Evolutionary conservation across 257 asterid genomes (phyloP), one percentile per base, ranked within the genome.

Genomic region (Cordia subcordata): DNA sequence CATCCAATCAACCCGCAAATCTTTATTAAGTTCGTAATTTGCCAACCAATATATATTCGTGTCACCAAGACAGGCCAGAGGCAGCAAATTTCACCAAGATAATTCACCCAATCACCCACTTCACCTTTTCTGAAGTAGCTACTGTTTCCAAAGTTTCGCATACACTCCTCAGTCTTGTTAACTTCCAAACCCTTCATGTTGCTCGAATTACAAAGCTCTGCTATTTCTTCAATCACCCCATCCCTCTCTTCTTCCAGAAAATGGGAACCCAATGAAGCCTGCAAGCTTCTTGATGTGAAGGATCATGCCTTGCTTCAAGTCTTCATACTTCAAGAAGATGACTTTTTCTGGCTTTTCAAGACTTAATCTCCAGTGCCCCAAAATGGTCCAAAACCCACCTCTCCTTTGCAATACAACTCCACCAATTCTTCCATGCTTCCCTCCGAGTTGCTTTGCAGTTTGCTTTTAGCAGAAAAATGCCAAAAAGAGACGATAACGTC

Each of bases 291-390:
- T 59, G 18, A 46, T 18, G 17, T 22, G 17, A 20, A 21, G 12
- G 12, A 13, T 20, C 3, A 11, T 18, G 16, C 21, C 46, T 45
- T 37, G n/a, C 16, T 39, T 58, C 17, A 58, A 20, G 6, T 59
- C 64, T 9, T 59, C 64, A 16, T 59, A 59, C 16, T 42, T 59
- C 42, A 59, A 21, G 16, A 59, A 59, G 42, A 59, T 11, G 10
- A 59, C 54, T 21, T 45, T 59, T 14, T 59, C 12, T 8, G 40
- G 54, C 1, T 32, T 49, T 4, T 59, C 50, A 6, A 42, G 8
- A 11, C 64, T 59, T 14, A 23, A 39, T 13, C 23, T 45, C 54
- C 51, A 57, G 66, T 73, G 55, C 50, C 46, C 27, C 32, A 21
- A 45, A n/a, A 49, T 3, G 15, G 15, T 18, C 39, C 42, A 18